Percentiles rank a stretch among this genome's conserved stretches.
Evolutionary conservation across 1,139 yeast genomes (phyloP).

Genomic region (Yamadazyma friedrichii): DNA sequence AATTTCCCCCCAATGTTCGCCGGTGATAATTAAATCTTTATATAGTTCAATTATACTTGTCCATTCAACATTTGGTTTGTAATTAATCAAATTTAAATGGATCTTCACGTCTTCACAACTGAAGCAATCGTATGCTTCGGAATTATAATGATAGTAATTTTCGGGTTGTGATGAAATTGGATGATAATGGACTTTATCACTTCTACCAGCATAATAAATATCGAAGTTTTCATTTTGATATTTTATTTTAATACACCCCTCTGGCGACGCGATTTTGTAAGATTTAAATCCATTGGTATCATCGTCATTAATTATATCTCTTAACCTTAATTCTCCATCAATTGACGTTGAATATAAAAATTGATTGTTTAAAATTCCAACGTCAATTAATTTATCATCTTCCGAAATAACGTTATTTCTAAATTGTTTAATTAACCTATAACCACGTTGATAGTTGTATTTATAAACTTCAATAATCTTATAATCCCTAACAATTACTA

Average conservation of each 20-base stretch:
- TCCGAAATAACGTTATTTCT: constrained; percentile 22
- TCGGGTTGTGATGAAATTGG: not conserved
- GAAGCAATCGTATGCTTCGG: not conserved
- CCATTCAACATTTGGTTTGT: constrained; percentile 8
- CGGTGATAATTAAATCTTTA: constrained; percentile 25
- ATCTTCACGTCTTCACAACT: not conserved
- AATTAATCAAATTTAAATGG: not conserved
- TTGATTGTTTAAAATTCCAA: constrained; percentile 28
- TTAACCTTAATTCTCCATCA: constrained; percentile 42
- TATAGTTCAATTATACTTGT: constrained; percentile 9
- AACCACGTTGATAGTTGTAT: constrained; percentile 11
- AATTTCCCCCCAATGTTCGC: constrained; percentile 36
- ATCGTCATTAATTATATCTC: constrained; percentile 46
- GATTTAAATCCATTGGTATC: constrained; percentile 29
- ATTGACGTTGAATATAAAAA: constrained; percentile 45
- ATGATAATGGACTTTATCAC: too few relatives aligned
- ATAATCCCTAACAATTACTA: constrained; percentile 27
- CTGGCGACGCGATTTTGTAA: constrained; percentile 32
- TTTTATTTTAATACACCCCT: constrained; percentile 37
- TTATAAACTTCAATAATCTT: constrained; percentile 35
- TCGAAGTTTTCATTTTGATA: constrained; percentile 31
- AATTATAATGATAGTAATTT: not conserved
- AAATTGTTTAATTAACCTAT: constrained; percentile 37
- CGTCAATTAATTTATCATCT: constrained; percentile 20
- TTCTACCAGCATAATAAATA: not conserved